Conservation (phyloP, 2,329 filamentous ascomycete genomes). For the Penicillium hesseltinei region DNA sequence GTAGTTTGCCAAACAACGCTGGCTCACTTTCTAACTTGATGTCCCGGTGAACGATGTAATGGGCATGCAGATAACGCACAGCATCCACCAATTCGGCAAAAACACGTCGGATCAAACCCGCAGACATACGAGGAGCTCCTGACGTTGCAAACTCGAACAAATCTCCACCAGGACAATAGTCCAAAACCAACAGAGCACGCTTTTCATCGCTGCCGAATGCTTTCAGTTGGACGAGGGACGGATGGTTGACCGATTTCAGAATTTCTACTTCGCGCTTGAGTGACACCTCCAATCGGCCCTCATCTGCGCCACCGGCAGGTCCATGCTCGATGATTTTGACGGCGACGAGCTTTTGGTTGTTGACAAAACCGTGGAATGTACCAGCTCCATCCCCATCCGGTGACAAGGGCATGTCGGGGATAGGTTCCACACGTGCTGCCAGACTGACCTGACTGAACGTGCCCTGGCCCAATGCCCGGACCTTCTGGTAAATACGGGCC, state of each 20-base stretch:
- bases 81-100: slow-evolving; percentile 87
- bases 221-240: slow-evolving; percentile 85
- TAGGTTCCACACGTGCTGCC: slow-evolving; percentile 71
- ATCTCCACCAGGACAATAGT: slow-evolving; percentile 91
- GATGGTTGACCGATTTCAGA: slow-evolving; percentile 81
- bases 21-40: slow-evolving; percentile 94
- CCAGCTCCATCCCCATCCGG: slow-evolving; percentile 10
- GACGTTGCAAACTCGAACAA: slow-evolving; percentile 86
- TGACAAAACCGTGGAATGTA: slow-evolving; percentile 36
- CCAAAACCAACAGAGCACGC: slow-evolving; percentile 79
- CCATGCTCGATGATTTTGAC: slow-evolving; percentile 96
- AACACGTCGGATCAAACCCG: slow-evolving; percentile 73
- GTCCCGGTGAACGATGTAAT: slow-evolving; percentile 90
- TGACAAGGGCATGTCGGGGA: slow-evolving; percentile 37
- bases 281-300: slow-evolving; percentile 88
- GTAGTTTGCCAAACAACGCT: background rate
- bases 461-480: slow-evolving; percentile 82
- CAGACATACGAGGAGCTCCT: slow-evolving; percentile 65
- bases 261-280: slow-evolving; percentile 94
- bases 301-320: slow-evolving; percentile 86
- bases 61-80: slow-evolving; percentile 77
- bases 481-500: slow-evolving; percentile 71
- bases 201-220: slow-evolving; percentile 84
- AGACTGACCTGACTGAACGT: slow-evolving; percentile 95
- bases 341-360: slow-evolving; percentile 80